Evolutionary conservation across 768 basidiomycete genomes (phyloP).

Genomic region (Pleurotus djamor): DNA sequence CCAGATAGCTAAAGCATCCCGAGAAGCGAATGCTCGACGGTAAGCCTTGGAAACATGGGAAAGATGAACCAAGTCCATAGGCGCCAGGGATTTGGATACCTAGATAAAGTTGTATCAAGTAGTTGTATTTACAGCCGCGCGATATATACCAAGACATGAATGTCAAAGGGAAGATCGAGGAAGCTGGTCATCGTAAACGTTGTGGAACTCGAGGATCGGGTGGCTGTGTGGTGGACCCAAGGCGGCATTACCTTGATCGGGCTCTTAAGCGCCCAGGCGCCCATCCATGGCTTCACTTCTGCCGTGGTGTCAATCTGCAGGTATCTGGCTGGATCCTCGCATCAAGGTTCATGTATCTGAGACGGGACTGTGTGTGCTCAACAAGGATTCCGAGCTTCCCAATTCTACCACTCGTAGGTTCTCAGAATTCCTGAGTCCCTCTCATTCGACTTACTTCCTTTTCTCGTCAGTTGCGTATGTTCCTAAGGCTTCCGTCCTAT

Average conservation of each 20-base stretch:
- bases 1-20: not conserved
- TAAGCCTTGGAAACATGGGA: not conserved
- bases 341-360: constrained; percentile 30
- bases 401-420: constrained; percentile 34
- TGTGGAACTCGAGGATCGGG: too few relatives aligned
- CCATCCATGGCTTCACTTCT: constrained; percentile 20
- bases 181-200: not conserved
- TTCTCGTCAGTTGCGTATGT: constrained; percentile 59
- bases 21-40: not conserved
- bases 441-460: not conserved
- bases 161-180: not conserved
- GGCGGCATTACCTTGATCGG: too few relatives aligned
- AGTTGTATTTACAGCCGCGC: not conserved
- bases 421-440: not conserved
- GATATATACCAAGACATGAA: not conserved
- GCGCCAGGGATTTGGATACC: not conserved
- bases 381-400: constrained; percentile 27
- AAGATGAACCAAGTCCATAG: not conserved
- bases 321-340: constrained; percentile 42
- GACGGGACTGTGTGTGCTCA: constrained; percentile 33
- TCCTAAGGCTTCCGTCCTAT: constrained; percentile 61
- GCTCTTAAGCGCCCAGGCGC: too few relatives aligned
- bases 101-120: not conserved
- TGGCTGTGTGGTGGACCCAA: too few relatives aligned
- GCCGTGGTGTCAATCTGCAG: constrained; percentile 47